These are phyloP conservation scores for Fraxinus baroniana DNA, from an alignment of 305 asterid species.

Conservation along the genomic window DNA sequence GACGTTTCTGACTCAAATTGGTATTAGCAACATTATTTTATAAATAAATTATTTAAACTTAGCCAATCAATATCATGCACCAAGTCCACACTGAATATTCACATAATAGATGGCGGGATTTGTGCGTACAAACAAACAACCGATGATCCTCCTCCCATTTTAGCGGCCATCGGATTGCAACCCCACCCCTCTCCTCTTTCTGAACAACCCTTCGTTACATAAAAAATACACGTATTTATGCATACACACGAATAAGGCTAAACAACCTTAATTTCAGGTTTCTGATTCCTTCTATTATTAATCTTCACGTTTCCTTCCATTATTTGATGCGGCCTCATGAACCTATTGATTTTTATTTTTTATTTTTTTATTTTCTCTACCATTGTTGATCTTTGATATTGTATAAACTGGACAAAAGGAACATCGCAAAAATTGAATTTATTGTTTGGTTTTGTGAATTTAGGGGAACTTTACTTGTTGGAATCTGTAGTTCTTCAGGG, in stretches of 20 bases:
- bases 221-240: background rate
- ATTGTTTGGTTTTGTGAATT: background rate
- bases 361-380: slow-evolving; percentile 12
- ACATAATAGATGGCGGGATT: slow-evolving; percentile 49
- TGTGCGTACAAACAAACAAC: slow-evolving; percentile 24
- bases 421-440: background rate
- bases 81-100: background rate
- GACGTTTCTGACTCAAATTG: background rate
- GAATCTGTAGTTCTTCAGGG: slow-evolving; percentile 40
- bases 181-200: slow-evolving; percentile 18
- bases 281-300: slow-evolving; percentile 30
- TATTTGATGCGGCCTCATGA: slow-evolving; percentile 29
- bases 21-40: no score
- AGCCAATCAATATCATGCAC: background rate
- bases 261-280: slow-evolving; percentile 31
- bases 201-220: slow-evolving; percentile 28
- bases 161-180: slow-evolving; percentile 37
- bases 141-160: slow-evolving; percentile 27
- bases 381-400: slow-evolving; percentile 18
- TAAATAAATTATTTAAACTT: background rate
- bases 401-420: slow-evolving; percentile 32
- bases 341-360: slow-evolving; percentile 36
- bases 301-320: slow-evolving; percentile 30
- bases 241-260: slow-evolving; percentile 14
- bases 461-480: slow-evolving; percentile 30